A percentile compares a stretch with the other conserved stretches of the same genome.
Evolutionary conservation across 2,329 filamentous ascomycete species (phyloP).

Genomic region (Seiridium unicorne): DNA sequence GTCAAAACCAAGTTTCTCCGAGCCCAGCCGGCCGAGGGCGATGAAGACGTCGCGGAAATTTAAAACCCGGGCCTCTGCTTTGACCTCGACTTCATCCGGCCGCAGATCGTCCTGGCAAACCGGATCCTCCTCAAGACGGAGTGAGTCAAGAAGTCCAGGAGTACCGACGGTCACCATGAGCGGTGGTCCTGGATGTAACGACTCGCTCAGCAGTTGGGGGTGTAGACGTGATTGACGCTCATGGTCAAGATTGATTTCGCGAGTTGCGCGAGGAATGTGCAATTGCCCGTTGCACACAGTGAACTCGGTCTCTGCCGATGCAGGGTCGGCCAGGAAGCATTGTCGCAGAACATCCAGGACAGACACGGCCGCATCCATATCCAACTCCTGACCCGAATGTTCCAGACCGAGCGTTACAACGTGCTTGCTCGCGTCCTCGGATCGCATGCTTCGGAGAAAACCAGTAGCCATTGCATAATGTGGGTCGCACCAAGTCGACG

Average conservation of each 20-base stretch:
- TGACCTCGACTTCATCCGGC: not conserved
- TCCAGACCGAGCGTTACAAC: slow-evolving; percentile 20
- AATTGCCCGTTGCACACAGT: not conserved
- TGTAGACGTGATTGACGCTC: not conserved
- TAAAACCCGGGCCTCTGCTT: not conserved
- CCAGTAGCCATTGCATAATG: slow-evolving; percentile 18
- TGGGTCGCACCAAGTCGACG: slow-evolving; percentile 14
- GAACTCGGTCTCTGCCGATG: not conserved
- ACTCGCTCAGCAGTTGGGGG: not conserved
- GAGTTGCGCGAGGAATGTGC: not conserved
- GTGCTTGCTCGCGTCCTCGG: slow-evolving; percentile 21
- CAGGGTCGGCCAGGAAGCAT: not conserved
- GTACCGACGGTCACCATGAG: not conserved
- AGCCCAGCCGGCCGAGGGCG: not conserved
- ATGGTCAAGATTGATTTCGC: not conserved
- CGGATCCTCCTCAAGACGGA: not conserved
- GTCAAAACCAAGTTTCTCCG: not conserved
- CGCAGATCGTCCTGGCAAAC: not conserved
- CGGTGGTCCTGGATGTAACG: not conserved
- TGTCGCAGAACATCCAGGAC: not conserved
- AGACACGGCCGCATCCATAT: not conserved
- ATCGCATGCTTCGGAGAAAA: slow-evolving; percentile 23
- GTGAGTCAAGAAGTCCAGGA: slow-evolving; percentile 1
- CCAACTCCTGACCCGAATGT: not conserved
- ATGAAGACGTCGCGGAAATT: slow-evolving; percentile 3